Evolutionary conservation across 768 basidiomycete genomes (phyloP).

Genomic region (Trametes elegans): DNA sequence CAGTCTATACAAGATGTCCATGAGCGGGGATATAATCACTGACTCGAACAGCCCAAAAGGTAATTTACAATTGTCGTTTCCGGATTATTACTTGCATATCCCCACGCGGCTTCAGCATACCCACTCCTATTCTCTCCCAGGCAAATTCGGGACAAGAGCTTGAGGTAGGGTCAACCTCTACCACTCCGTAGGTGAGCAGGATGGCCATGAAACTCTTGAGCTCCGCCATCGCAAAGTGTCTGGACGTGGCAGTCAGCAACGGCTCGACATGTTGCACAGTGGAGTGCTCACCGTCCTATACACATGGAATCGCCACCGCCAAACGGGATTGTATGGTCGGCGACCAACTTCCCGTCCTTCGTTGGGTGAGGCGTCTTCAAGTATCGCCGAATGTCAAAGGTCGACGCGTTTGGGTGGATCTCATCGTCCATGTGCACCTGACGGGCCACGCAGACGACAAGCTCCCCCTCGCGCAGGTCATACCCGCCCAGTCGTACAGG

Average conservation of each 20-base stretch:
- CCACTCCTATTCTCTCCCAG: slow-evolving; percentile 13
- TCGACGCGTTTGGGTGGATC: slow-evolving; percentile 14
- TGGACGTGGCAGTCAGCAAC: neutral
- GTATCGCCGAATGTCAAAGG: slow-evolving; percentile 19
- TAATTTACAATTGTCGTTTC: slow-evolving; percentile 1
- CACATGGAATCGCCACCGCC: slow-evolving; percentile 30
- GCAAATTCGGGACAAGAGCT: slow-evolving; percentile 5
- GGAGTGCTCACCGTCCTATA: slow-evolving; percentile 22
- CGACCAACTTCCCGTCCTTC: slow-evolving; percentile 18
- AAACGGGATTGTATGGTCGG: slow-evolving; percentile 26
- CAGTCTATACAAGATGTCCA: too few species aligned
- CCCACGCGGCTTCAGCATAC: slow-evolving; percentile 17
- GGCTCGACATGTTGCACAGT: neutral
- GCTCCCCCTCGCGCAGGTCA: slow-evolving; percentile 18
- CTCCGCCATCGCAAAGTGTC: slow-evolving; percentile 26
- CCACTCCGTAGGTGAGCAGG: slow-evolving; percentile 14
- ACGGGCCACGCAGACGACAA: slow-evolving; percentile 21
- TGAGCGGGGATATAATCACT: too few species aligned
- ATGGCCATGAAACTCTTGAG: slow-evolving; percentile 21
- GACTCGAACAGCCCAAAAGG: too few species aligned
- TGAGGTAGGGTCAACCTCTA: slow-evolving; percentile 19
- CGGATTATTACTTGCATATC: slow-evolving; percentile 16
- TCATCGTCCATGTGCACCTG: slow-evolving; percentile 21
- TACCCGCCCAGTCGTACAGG: slow-evolving; percentile 21
- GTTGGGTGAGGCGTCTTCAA: slow-evolving; percentile 5